phyloP scores from a whole-genome alignment of 257 asterid genomes.

The Marsdenia floribunda region DNA sequence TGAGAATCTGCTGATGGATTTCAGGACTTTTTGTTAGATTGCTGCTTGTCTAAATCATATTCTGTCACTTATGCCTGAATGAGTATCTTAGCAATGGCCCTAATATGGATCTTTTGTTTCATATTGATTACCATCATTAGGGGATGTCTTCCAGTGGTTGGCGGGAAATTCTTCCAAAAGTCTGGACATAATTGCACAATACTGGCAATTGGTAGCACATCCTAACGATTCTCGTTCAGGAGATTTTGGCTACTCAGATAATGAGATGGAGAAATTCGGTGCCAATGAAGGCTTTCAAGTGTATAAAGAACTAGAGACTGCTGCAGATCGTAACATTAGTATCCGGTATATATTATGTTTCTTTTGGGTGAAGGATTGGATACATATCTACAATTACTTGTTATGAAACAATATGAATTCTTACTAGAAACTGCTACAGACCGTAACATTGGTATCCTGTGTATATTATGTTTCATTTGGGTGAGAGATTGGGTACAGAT shows the following conservation, averaged over 20 bases:
- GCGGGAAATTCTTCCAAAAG: constrained; percentile 74
- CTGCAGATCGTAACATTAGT: constrained; percentile 58
- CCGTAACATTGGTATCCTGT: constrained; percentile 59
- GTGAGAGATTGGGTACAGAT: neutral
- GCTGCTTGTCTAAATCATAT: neutral
- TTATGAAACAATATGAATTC: neutral
- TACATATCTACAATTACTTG: neutral
- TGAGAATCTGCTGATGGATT: neutral
- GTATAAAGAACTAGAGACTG: constrained; percentile 48
- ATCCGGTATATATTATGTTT: constrained; percentile 42
- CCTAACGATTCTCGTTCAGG: constrained; percentile 74
- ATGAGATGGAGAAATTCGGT: constrained; percentile 68
- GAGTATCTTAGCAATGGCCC: neutral
- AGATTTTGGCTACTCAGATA: constrained; percentile 71
- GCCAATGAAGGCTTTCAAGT: constrained; percentile 61
- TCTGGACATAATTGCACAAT: constrained; percentile 78
- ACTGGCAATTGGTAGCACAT: constrained; percentile 68
- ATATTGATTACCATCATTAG: constrained; percentile 31
- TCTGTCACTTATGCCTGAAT: neutral
- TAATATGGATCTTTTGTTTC: neutral
- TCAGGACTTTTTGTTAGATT: neutral
- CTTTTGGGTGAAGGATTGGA: neutral
- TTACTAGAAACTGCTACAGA: constrained; percentile 57
- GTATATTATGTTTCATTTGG: constrained; percentile 5
- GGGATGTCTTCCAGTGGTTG: constrained; percentile 82